Conservation (phyloP, 805 yeast species). For the Peterozyma toletana region DNA sequence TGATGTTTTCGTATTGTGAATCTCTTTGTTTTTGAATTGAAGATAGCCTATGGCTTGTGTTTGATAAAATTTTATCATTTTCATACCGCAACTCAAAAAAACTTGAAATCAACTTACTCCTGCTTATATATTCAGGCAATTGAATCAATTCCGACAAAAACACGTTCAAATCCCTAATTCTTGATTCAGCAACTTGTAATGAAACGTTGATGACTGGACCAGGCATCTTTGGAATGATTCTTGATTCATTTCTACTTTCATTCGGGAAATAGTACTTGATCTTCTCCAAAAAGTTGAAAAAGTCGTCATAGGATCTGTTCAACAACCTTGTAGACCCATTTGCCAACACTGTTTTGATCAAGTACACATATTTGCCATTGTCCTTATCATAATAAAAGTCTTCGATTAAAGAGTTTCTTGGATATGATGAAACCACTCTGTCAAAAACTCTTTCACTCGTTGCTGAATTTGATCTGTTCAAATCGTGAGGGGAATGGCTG, state of each 20-base stretch:
- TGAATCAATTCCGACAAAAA: constrained; percentile 49
- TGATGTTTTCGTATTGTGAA: background rate
- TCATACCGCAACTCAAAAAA: constrained; percentile 65
- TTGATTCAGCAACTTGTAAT: constrained; percentile 52
- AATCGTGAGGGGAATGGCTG: constrained; percentile 1
- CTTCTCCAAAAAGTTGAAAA: constrained; percentile 85
- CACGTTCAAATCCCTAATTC: constrained; percentile 47
- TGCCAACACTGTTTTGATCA: constrained; percentile 3
- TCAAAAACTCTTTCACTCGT: constrained; percentile 2
- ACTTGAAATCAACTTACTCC: constrained; percentile 56
- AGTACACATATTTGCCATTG: constrained; percentile 7
- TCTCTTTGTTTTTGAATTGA: background rate
- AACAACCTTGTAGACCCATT: constrained; percentile 4
- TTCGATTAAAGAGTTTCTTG: background rate
- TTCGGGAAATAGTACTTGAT: constrained; percentile 78
- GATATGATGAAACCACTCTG: background rate
- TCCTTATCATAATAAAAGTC: constrained; percentile 7
- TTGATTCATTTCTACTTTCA: constrained; percentile 83
- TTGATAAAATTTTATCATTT: constrained; percentile 27
- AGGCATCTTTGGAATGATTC: constrained; percentile 90
- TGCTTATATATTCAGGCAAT: constrained; percentile 72
- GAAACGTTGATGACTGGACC: constrained; percentile 92
- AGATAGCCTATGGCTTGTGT: background rate
- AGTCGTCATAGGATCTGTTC: constrained; percentile 80
- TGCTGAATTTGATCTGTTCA: constrained; percentile 7